Evolutionary conservation across 1,284 basidiomycete genomes (phyloP).

Genomic region (Papiliotrema flavescens): DNA sequence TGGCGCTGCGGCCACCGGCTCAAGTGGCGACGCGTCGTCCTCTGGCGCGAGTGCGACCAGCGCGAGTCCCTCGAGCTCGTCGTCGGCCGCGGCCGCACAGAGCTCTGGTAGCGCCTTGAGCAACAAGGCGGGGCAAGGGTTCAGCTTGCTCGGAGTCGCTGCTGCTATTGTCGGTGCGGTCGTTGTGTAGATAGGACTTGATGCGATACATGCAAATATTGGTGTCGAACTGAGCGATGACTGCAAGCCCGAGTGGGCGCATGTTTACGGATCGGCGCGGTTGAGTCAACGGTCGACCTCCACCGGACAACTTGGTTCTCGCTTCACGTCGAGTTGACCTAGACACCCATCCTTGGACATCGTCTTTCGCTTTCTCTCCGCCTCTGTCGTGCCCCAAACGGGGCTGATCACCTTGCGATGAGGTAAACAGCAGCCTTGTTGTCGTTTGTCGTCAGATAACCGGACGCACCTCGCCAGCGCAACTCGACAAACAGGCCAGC

Average conservation of each 20-base stretch:
- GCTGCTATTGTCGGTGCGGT: not conserved
- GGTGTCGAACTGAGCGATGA: too few species aligned
- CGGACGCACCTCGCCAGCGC: not conserved
- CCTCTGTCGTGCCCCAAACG: too few species aligned
- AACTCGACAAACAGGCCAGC: not conserved
- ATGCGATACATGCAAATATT: not conserved
- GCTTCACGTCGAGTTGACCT: too few species aligned
- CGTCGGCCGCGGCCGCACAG: not conserved
- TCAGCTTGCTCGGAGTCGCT: not conserved
- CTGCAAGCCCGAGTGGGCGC: too few species aligned
- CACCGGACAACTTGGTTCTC: too few species aligned
- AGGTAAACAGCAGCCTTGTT: too few species aligned
- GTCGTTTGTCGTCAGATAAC: too few species aligned
- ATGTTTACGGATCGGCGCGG: too few species aligned
- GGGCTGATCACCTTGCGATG: too few species aligned
- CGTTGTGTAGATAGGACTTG: not conserved
- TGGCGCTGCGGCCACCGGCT: not conserved
- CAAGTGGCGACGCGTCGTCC: not conserved
- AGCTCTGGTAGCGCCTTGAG: not conserved
- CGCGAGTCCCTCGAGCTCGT: not conserved
- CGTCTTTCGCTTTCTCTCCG: too few species aligned
- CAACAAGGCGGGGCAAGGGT: not conserved
- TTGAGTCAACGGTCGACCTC: too few species aligned
- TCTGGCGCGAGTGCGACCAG: conserved; percentile 4
- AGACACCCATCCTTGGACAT: too few species aligned